A percentile compares a stretch with the other conserved stretches of the same genome.
phyloP scores from a whole-genome alignment of 805 yeast species.

The Suhomyces pyralidae region DNA sequence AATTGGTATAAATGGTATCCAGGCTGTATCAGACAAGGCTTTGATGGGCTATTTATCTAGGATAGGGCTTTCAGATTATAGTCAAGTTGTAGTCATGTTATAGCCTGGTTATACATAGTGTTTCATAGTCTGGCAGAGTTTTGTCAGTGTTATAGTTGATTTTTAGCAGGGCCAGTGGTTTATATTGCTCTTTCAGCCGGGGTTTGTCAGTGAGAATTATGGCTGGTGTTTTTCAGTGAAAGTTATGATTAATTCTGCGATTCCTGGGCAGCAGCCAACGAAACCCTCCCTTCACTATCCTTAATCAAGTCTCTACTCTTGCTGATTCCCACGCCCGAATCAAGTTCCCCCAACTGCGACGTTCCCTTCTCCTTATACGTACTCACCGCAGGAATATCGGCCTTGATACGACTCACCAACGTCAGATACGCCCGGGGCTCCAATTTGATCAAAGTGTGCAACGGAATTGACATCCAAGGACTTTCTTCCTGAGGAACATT shows the following conservation, averaged over 20 bases:
- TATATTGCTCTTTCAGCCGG: too few relatives aligned
- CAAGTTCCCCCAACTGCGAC: slow-evolving; percentile 54
- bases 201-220: too few relatives aligned
- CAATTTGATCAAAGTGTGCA: slow-evolving; percentile 88
- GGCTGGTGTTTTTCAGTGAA: too few relatives aligned
- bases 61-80: too few relatives aligned
- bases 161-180: too few relatives aligned
- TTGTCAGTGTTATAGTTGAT: too few relatives aligned
- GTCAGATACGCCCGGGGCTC: slow-evolving; percentile 96
- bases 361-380: slow-evolving; percentile 96
- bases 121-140: too few relatives aligned
- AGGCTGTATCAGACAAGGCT: too few relatives aligned
- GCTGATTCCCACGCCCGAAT: slow-evolving; percentile 28
- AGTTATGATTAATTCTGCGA: not conserved
- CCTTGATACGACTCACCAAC: slow-evolving; percentile 82
- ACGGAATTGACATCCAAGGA: slow-evolving; percentile 99
- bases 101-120: too few relatives aligned
- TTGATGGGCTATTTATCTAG: too few relatives aligned
- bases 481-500: slow-evolving; percentile 95
- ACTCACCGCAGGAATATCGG: slow-evolving; percentile 96
- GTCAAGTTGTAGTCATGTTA: too few relatives aligned
- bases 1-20: too few relatives aligned
- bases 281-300: slow-evolving; percentile 21
- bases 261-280: not conserved
- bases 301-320: slow-evolving; percentile 53